Base-by-base conservation (phyloP, 805 yeast genomes). In the Kluyveromyces aestuarii region DNA sequence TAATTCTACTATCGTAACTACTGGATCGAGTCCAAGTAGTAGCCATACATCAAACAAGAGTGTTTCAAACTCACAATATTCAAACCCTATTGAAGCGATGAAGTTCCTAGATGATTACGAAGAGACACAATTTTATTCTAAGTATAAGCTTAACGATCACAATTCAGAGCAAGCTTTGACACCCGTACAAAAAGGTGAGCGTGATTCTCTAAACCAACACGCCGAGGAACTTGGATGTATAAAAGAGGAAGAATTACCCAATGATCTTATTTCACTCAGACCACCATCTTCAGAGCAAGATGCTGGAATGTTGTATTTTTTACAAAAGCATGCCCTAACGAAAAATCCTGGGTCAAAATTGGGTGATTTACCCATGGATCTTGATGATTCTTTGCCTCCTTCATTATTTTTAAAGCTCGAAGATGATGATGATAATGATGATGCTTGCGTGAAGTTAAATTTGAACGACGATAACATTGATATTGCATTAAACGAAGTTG, bases 51-150 rank as follows among this genome's bases (percentile, higher is more conserved):
- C 40, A 3, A 41, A 37, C 14, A 50, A 19, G 41, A 47, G 45
- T 18, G 36, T 40, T n/a, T 45, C 37, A 21, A 21, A 21, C 30
- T 37, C 42, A 21, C 48, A 44, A 33, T 27, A 30, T 27, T 43
- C 40, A 8, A 39, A 44, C 9, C 38, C 50, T n/a, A 41, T 46
- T 27, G 49, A 51, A 16, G 51, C 52, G 8, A 45, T 55, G 44
- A 52, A 51, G 39, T 58, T 58, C 41, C 40, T 58, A 21, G 60
- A 58, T 39, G 55, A 50, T 46, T 54, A 52, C 43, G 61, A 58
- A 41, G 57, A 56, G 35, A 48, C 47, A 46, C 59, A 53, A 27
- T 58, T 58, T 38, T 52, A 55, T 46, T 50, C 52, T 38, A 58
- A 58, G 27, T 43, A 43, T 27, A 43, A 43, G 25, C 21, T 43